These are phyloP conservation scores for Hortiboletus campestris DNA, from an alignment of 768 basidiomycete species.

Conservation along the genomic window DNA sequence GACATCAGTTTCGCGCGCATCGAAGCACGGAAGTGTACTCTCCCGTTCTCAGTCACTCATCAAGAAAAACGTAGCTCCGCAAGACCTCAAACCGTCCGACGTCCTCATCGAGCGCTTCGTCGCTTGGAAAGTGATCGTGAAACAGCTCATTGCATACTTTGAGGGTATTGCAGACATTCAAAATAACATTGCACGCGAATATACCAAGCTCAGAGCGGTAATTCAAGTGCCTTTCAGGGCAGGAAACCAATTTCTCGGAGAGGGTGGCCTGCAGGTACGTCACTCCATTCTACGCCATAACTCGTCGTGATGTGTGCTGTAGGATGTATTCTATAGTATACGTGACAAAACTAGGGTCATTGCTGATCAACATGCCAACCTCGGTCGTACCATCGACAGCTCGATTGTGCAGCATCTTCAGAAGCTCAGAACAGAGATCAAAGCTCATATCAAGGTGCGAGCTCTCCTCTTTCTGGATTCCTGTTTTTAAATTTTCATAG, in stretches of 20 bases:
- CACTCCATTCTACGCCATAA: background rate
- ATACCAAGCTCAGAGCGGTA: constrained; percentile 90
- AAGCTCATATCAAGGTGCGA: constrained; percentile 90
- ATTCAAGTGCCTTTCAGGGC: constrained; percentile 96
- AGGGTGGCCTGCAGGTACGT: constrained; percentile 84
- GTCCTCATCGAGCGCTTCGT: constrained; percentile 94
- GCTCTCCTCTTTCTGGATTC: background rate
- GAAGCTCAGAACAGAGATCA: constrained; percentile 92
- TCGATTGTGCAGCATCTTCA: constrained; percentile 98
- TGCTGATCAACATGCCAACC: constrained; percentile 94
- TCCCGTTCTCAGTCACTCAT: constrained; percentile 85
- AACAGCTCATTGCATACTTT: constrained; percentile 92
- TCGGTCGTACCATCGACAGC: constrained; percentile 93
- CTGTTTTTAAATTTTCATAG: constrained; percentile 33
- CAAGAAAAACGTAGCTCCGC: constrained; percentile 89
- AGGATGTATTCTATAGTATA: constrained; percentile 92
- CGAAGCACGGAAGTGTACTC: constrained; percentile 64
- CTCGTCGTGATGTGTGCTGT: background rate
- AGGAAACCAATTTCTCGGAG: constrained; percentile 98
- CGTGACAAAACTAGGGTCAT: constrained; percentile 91
- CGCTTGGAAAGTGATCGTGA: constrained; percentile 95
- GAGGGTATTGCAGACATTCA: constrained; percentile 72
- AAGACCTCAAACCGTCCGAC: constrained; percentile 90
- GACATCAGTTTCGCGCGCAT: constrained; percentile 66
- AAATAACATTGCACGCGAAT: constrained; percentile 89